A percentile compares a stretch with the other conserved stretches of the same genome.
Conservation (phyloP, 2,329 filamentous ascomycete species). For the Fusarium avenaceum region DNA sequence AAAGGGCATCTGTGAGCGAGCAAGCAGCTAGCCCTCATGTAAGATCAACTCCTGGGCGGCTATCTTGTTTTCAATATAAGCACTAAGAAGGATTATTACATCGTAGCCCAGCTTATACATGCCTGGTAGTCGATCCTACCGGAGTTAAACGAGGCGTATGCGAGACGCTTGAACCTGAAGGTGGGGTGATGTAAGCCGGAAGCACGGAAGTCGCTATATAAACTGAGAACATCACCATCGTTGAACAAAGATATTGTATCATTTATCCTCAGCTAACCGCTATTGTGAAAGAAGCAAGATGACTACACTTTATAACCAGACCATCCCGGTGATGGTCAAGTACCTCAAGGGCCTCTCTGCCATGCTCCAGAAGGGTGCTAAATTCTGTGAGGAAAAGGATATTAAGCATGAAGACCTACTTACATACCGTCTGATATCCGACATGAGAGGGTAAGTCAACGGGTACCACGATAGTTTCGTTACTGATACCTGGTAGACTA, state of each 20-base stretch:
- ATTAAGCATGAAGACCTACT: conserved; percentile 42
- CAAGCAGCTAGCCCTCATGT: no score
- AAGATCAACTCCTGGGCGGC: no score
- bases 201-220: background rate
- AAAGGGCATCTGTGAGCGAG: no score
- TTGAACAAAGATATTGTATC: background rate
- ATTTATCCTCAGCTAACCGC: background rate
- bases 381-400: conserved; percentile 37
- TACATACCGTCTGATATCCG: conserved; percentile 37
- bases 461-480: background rate
- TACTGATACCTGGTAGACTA: conserved; percentile 19
- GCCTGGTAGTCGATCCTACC: background rate
- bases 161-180: background rate
- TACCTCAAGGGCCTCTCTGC: conserved; percentile 46
- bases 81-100: background rate
- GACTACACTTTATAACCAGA: conserved; percentile 46
- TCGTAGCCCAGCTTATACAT: no score
- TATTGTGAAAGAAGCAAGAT: conserved; percentile 7
- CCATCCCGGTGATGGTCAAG: conserved; percentile 49
- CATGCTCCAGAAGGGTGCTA: conserved; percentile 43
- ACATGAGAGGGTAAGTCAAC: conserved; percentile 38
- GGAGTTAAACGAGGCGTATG: background rate
- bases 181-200: background rate
- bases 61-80: background rate
- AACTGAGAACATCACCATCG: background rate